Conservation (phyloP, 371 early-diverging fungal genomes). For the Mucor plumbeus region DNA sequence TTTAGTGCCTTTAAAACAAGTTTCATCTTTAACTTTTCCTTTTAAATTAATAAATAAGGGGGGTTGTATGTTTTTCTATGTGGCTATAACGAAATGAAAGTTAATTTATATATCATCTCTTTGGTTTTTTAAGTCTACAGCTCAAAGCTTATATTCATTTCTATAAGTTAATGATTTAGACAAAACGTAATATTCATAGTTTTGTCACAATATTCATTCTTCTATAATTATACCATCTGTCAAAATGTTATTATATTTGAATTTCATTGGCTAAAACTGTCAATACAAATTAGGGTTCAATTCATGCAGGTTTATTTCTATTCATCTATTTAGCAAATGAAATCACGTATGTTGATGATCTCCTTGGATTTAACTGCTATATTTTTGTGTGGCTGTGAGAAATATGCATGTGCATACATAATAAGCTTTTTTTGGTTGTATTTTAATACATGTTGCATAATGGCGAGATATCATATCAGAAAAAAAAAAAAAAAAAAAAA, state of each 20-base stretch:
- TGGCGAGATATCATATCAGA: too few species aligned
- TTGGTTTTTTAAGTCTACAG: neutral
- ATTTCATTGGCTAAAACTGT: neutral
- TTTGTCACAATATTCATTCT: neutral
- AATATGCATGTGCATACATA: too few species aligned
- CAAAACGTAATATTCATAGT: neutral
- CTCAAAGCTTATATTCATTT: neutral
- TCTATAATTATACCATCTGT: neutral
- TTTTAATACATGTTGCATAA: too few species aligned
- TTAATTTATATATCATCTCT: neutral
- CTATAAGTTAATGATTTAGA: neutral
- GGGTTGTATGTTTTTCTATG: neutral
- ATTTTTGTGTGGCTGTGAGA: too few species aligned
- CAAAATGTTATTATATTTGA: neutral
- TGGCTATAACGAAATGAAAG: neutral
- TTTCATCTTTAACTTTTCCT: neutral
- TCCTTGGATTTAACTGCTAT: neutral
- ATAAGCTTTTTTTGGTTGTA: too few species aligned
- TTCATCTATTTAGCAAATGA: constrained; percentile 1
- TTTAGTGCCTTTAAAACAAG: neutral
- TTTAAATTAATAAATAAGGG: neutral
- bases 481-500: too few species aligned
- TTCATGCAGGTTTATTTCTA: neutral
- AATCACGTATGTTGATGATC: neutral
- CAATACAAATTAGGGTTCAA: constrained; percentile 1